Percentiles rank a stretch among this genome's conserved stretches.
Evolutionary conservation across 1,284 basidiomycete genomes (phyloP).

Genomic region (Earliella scabrosa): DNA sequence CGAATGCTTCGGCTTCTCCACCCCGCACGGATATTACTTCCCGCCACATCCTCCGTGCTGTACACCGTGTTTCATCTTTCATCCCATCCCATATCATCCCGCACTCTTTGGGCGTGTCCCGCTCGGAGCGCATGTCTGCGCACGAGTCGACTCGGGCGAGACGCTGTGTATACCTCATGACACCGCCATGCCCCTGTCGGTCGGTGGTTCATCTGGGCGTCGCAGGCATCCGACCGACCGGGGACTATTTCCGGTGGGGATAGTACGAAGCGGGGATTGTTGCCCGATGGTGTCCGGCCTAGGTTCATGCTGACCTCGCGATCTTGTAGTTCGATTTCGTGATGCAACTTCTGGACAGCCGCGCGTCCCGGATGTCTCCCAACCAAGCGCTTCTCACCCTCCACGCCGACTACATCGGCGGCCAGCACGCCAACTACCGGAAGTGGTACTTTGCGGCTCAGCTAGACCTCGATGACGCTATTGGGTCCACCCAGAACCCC

Average conservation of each 20-base stretch:
- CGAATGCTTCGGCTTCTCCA: slow-evolving; percentile 1
- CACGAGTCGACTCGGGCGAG: background rate
- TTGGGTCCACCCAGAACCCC: slow-evolving; percentile 92
- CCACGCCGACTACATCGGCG: slow-evolving; percentile 99
- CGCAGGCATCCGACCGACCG: no score
- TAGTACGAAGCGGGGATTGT: background rate
- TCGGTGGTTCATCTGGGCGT: no score
- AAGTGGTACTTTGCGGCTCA: slow-evolving; percentile 99
- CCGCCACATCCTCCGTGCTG: background rate
- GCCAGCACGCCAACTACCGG: slow-evolving; percentile 95
- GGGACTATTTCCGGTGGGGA: no score
- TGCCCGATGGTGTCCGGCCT: background rate
- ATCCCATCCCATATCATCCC: no score
- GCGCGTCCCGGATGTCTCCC: slow-evolving; percentile 97
- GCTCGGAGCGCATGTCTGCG: background rate
- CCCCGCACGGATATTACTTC: background rate
- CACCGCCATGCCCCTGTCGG: background rate
- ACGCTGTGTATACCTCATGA: background rate
- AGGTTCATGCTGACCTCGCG: slow-evolving; percentile 10
- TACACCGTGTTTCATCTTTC: no score
- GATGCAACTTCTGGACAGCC: slow-evolving; percentile 97
- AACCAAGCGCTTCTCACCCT: slow-evolving; percentile 94
- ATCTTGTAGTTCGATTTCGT: slow-evolving; percentile 86
- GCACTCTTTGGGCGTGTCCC: background rate
- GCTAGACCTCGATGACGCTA: slow-evolving; percentile 97